These are phyloP conservation scores for Plasmodium reichenowi DNA, from an alignment of 169 alveolate genomes.

Conservation along the genomic window DNA sequence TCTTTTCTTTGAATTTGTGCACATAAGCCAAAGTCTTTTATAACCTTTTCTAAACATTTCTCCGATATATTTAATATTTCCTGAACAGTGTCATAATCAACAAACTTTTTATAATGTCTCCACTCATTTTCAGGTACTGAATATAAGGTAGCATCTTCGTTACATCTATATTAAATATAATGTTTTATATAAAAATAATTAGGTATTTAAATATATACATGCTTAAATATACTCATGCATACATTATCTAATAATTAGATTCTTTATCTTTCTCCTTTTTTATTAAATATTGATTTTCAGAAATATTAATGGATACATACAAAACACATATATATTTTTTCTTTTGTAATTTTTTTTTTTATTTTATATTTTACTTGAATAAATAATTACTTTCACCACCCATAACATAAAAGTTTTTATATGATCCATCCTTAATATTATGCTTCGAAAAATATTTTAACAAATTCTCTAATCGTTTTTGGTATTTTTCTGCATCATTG, in stretches of 20 bases:
- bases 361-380: constrained; percentile 41
- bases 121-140: constrained; percentile 59
- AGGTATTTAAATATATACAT: background rate
- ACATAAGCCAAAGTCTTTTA: constrained; percentile 26
- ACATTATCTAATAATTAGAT: background rate
- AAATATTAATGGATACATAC: no score
- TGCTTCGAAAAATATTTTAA: constrained; percentile 39
- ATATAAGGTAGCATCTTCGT: constrained; percentile 32
- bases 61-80: constrained; percentile 44
- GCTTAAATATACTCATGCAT: no score
- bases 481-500: constrained; percentile 69
- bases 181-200: no score
- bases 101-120: constrained; percentile 58
- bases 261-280: background rate
- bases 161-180: constrained; percentile 22
- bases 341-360: background rate
- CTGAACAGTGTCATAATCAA: constrained; percentile 34
- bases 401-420: constrained; percentile 67
- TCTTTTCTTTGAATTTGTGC: constrained; percentile 66
- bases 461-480: constrained; percentile 62
- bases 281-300: background rate
- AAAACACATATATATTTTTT: background rate
- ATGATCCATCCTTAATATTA: constrained; percentile 35
- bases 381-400: constrained; percentile 77
- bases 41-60: constrained; percentile 52